Base-by-base conservation (phyloP, 225 moss, liverwort and hornwort species). In the Straminergon stramineum region DNA sequence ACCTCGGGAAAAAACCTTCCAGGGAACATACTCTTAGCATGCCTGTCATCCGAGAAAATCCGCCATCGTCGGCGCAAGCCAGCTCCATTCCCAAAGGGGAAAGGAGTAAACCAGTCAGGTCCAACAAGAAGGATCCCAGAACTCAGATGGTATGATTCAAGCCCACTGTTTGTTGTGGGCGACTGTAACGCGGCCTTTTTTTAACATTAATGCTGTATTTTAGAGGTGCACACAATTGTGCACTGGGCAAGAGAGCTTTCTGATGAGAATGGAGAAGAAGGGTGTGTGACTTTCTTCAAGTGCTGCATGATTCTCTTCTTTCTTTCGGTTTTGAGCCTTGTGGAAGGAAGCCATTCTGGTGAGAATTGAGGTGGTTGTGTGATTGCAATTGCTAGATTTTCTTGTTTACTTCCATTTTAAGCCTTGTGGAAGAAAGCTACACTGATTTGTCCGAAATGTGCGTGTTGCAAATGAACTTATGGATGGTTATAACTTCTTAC, bases 1-100 rank as follows among this genome's bases (percentile, higher is more conserved):
- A 89, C 26, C 91, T 95, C 48, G 92, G 95, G 2, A 90, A 78
- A 7, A 93, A 79, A 26, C 84, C 51, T 61, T 81, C 89, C 45
- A 85, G 24, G 32, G 92, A 91, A 55, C 88, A 89, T 3, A 84
- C 58, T 11, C 37, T 85, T 11, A 82, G 62, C 91, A 90, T 95
- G 93, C 92, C 92, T 71, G 84, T 84, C 35, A 93, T 93, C 82
- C 22, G 85, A 41, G 95, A 95, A 65, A 65, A 92, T 64, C 80
- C n/a, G 9, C 63, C 62, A 17, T 10, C 24, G 21, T 2, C 45
- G 39, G 20, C 30, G 45, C 31, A 56, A 82, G 32, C 83, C 24
- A 61, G 48, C 27, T 39, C 45, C 11, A 27, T 88, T 56, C 45
- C 83, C 48, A 87, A 31, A 90, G 89, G 92, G 51, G 86, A 92